These are phyloP conservation scores for Babjeviella inositovora DNA, from an alignment of 805 yeast genomes.

Conservation along the genomic window DNA sequence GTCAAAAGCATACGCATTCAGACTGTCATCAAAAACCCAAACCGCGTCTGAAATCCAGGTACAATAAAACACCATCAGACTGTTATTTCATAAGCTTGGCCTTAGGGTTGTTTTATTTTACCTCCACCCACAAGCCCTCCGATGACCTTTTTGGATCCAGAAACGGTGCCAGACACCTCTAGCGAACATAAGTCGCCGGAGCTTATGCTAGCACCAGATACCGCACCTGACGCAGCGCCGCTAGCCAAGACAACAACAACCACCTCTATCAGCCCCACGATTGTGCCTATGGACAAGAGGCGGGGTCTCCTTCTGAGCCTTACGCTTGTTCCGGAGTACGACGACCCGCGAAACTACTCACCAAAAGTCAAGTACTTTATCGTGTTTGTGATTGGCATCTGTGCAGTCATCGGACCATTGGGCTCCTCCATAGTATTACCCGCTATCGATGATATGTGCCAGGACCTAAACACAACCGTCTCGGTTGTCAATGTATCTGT, in stretches of 20 bases:
- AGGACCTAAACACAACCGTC: constrained; percentile 36
- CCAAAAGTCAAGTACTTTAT: constrained; percentile 27
- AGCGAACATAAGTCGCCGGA: too few species aligned
- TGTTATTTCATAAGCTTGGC: too few species aligned
- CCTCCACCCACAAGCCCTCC: too few species aligned
- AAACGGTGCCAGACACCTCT: too few species aligned
- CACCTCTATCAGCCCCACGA: constrained; percentile 8
- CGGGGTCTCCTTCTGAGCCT: constrained; percentile 42
- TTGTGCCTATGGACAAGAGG: constrained; percentile 21
- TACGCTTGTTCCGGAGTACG: constrained; percentile 48
- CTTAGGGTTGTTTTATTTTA: too few species aligned
- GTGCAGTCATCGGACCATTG: constrained; percentile 78
- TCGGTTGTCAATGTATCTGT: constrained; percentile 61
- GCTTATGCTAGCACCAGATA: too few species aligned
- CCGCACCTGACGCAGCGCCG: too few species aligned
- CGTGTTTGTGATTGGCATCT: constrained; percentile 51
- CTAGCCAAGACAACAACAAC: constrained; percentile 2
- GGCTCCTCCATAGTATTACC: constrained; percentile 77
- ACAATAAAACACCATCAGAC: too few species aligned
- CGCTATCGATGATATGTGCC: constrained; percentile 45
- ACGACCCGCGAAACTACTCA: constrained; percentile 56
- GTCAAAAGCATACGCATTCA: too few species aligned
- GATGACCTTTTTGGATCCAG: too few species aligned
- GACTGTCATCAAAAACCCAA: too few species aligned
- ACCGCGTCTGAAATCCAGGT: too few species aligned